Conservation (phyloP, 2,329 filamentous ascomycete genomes). For the Colletotrichum lentis region DNA sequence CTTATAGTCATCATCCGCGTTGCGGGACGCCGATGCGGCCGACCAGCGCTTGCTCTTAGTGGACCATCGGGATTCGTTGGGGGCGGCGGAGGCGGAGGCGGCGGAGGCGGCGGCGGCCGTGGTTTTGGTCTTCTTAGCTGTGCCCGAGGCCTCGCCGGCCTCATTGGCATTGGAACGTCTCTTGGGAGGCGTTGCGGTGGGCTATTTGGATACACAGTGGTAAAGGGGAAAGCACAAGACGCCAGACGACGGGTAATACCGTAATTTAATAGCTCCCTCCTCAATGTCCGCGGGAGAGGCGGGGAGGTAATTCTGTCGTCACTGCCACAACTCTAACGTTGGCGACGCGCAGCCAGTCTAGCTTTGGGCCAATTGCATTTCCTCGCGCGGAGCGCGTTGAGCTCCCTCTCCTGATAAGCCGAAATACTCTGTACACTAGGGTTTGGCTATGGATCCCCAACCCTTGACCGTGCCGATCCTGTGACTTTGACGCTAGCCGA, state of each 20-base stretch:
- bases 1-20: slow-evolving; percentile 45
- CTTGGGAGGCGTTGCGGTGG: slow-evolving; percentile 17
- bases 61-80: slow-evolving; percentile 11
- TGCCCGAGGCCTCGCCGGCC: background rate
- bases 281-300: too few relatives aligned
- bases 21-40: slow-evolving; percentile 47
- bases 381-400: background rate
- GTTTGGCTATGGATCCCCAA: background rate
- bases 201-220: background rate
- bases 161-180: slow-evolving; percentile 13
- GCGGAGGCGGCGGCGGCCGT: background rate
- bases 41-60: slow-evolving; percentile 45
- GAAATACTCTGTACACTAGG: too few relatives aligned
- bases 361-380: slow-evolving; percentile 8
- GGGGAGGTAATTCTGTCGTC: background rate
- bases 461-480: slow-evolving; percentile 2
- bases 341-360: background rate
- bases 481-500: background rate
- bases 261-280: background rate
- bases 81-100: background rate
- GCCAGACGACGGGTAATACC: too few relatives aligned
- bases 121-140: slow-evolving; percentile 17
- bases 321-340: slow-evolving; percentile 1
- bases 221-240: background rate
- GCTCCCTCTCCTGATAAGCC: background rate